Conservation (phyloP, 202 grass and related monocot species). For the Panicum virgatum region DNA sequence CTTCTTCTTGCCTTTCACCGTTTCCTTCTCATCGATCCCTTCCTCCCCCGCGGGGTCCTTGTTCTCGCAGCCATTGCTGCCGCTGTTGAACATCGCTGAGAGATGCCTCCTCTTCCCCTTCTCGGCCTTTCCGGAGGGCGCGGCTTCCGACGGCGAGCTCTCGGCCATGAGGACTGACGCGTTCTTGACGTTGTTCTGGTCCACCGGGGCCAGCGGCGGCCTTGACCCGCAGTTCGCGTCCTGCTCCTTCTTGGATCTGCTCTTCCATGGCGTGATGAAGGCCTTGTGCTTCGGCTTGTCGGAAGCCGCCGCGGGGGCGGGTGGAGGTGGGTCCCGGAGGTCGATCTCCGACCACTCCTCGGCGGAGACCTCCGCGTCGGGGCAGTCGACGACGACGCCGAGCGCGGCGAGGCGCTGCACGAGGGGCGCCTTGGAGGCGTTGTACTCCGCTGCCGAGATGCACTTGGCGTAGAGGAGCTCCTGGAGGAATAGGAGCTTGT, state of each 20-base stretch:
- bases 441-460: conserved; percentile 81
- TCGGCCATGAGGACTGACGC: conserved; percentile 55
- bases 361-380: conserved; percentile 57
- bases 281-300: conserved; percentile 73
- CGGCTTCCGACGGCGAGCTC: conserved; percentile 39
- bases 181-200: conserved; percentile 40
- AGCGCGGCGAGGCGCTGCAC: conserved; percentile 69
- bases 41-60: conserved; percentile 46
- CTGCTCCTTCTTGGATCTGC: conserved; percentile 62
- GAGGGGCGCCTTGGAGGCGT: conserved; percentile 78
- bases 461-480: conserved; percentile 87
- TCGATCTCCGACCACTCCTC: conserved; percentile 96
- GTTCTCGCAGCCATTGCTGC: conserved; percentile 47
- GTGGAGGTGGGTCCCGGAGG: conserved; percentile 52
- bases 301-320: background rate
- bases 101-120: conserved; percentile 80
- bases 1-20: conserved; percentile 41
- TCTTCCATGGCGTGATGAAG: conserved; percentile 68
- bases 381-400: conserved; percentile 68
- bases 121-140: conserved; percentile 33
- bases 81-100: conserved; percentile 41
- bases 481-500: conserved; percentile 98
- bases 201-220: conserved; percentile 43
- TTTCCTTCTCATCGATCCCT: conserved; percentile 18
- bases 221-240: background rate